A percentile compares a stretch with the other conserved stretches of the same genome.
phyloP scores from a whole-genome alignment of 1,284 basidiomycete genomes.

The Boletus smithii region DNA sequence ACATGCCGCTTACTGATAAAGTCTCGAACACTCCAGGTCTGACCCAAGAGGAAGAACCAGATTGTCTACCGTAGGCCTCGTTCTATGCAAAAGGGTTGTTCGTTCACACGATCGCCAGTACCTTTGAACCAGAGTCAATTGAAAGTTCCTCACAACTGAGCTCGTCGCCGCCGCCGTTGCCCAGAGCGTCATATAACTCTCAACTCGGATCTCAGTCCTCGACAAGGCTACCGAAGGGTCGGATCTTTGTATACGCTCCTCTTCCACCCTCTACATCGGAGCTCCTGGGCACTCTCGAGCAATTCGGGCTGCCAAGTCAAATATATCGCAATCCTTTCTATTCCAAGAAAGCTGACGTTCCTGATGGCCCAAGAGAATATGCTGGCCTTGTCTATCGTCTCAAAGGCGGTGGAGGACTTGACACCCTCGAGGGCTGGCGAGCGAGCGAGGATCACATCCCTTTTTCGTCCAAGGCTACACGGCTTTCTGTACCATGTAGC shows the following conservation, averaged over 20 bases:
- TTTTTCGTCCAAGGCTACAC: slow-evolving; percentile 1
- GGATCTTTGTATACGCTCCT: slow-evolving; percentile 41
- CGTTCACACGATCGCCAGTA: slow-evolving; percentile 14
- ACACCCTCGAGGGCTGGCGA: slow-evolving; percentile 53
- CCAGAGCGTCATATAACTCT: slow-evolving; percentile 24
- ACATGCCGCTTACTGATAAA: not conserved
- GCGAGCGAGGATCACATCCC: slow-evolving; percentile 11
- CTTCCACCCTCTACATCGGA: slow-evolving; percentile 55
- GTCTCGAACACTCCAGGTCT: not conserved
- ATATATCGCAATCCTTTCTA: slow-evolving; percentile 80
- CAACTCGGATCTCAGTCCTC: slow-evolving; percentile 7
- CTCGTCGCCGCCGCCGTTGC: not conserved
- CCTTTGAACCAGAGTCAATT: slow-evolving; percentile 16
- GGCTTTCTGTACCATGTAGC: slow-evolving; percentile 6
- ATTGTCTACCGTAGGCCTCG: slow-evolving; percentile 21
- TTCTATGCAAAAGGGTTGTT: not conserved
- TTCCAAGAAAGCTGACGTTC: slow-evolving; percentile 70
- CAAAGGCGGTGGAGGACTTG: slow-evolving; percentile 52
- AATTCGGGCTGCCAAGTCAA: slow-evolving; percentile 53
- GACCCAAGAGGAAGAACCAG: slow-evolving; percentile 14
- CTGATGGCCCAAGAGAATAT: slow-evolving; percentile 69
- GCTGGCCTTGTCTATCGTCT: slow-evolving; percentile 76
- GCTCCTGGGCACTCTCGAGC: slow-evolving; percentile 53
- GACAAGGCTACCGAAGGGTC: not conserved
- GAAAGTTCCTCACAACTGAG: not conserved